A percentile compares a stretch with the other conserved stretches of the same genome.
These are phyloP conservation scores for Coniella lustricola DNA, from an alignment of 2,329 filamentous ascomycete species.

Conservation along the genomic window DNA sequence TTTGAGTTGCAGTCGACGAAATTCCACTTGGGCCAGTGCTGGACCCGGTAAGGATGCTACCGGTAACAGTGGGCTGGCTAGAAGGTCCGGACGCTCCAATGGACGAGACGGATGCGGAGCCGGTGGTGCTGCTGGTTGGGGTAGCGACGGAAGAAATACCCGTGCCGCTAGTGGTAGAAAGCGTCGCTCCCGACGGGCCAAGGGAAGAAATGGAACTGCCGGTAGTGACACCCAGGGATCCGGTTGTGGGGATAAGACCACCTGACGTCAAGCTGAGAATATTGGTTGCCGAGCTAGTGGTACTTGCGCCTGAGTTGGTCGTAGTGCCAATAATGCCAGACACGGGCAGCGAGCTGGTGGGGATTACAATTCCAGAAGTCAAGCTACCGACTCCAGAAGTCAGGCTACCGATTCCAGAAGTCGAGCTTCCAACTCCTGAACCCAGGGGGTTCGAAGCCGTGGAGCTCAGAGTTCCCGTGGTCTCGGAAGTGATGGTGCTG, in stretches of 20 bases:
- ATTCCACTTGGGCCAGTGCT: background rate
- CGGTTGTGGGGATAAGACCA: background rate
- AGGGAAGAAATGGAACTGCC: background rate
- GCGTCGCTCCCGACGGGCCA: background rate
- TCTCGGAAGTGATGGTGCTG: no score
- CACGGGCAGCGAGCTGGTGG: no score
- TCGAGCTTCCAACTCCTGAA: background rate
- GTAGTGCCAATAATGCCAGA: no score
- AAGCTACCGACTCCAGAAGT: no score
- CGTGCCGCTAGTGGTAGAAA: background rate
- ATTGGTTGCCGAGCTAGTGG: no score
- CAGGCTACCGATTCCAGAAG: background rate
- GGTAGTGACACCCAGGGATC: background rate
- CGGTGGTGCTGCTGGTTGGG: background rate
- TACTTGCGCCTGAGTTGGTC: no score
- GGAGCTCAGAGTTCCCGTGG: no score
- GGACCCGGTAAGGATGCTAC: background rate
- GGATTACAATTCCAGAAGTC: no score
- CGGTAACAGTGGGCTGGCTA: no score
- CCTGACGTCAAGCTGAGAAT: constrained; percentile 2
- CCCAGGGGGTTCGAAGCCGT: background rate
- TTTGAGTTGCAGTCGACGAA: constrained; percentile 4
- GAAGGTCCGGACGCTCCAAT: no score
- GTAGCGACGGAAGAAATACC: background rate
- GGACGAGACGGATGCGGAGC: background rate